phyloP scores from a whole-genome alignment of 176 grass and related monocot species.

The Otatea glauca region DNA sequence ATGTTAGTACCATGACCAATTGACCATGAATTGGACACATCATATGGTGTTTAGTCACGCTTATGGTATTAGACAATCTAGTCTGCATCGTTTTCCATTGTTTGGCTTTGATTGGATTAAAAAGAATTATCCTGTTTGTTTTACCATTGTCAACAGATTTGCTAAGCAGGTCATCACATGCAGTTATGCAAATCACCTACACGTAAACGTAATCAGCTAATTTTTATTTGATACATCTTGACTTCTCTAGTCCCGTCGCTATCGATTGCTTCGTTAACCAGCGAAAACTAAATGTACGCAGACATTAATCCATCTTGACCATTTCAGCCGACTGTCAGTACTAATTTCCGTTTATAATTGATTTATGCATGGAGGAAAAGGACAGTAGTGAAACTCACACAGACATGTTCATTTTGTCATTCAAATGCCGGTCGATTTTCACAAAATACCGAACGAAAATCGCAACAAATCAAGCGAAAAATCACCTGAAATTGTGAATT shows the following conservation, averaged over 20 bases:
- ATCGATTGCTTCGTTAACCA: not conserved
- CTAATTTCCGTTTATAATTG: no score
- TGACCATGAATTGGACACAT: not conserved
- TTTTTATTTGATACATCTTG: not conserved
- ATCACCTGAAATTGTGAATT: no score
- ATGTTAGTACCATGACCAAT: not conserved
- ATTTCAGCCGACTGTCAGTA: no score
- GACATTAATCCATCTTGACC: no score
- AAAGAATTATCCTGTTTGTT: not conserved
- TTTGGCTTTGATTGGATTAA: not conserved
- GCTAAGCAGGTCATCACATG: not conserved
- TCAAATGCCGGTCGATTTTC: no score
- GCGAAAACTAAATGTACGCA: no score
- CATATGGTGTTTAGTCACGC: not conserved
- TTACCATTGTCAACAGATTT: not conserved
- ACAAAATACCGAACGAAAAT: no score
- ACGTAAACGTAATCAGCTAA: not conserved
- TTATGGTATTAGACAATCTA: not conserved
- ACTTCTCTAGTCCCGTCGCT: not conserved
- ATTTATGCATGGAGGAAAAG: no score
- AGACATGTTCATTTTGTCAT: no score
- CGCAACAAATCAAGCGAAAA: no score
- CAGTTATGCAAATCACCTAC: not conserved
- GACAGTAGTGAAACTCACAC: no score
- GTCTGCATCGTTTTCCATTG: not conserved